A percentile compares a stretch with the other conserved stretches of the same genome.
Evolutionary conservation across 805 yeast species (phyloP).

Genomic region (Millerozyma acaciae): DNA sequence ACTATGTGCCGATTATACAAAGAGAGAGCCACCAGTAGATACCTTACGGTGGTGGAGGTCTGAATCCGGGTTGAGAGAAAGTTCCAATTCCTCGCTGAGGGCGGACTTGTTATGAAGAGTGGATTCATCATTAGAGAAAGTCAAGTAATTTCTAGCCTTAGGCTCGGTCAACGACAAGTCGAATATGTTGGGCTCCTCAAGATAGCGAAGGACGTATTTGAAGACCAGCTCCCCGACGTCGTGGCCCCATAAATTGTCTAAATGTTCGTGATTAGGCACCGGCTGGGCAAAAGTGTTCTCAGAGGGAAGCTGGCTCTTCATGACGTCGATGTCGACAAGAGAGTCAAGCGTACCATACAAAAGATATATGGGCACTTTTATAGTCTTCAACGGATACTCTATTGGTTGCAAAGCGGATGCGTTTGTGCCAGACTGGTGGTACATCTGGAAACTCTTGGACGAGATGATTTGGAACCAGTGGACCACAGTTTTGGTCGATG

Average conservation of each 20-base stretch:
- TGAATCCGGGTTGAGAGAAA: background rate
- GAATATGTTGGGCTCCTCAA: constrained; percentile 10
- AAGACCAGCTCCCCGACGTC: constrained; percentile 45
- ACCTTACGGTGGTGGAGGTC: constrained; percentile 10
- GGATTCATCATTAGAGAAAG: too few species aligned
- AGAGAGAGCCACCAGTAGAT: constrained; percentile 14
- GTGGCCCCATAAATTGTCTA: constrained; percentile 86
- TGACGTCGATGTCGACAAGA: constrained; percentile 77
- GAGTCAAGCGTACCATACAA: constrained; percentile 81
- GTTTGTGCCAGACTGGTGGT: constrained; percentile 49
- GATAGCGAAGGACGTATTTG: constrained; percentile 23
- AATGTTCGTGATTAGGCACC: constrained; percentile 74
- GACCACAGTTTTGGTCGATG: constrained; percentile 89
- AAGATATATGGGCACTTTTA: constrained; percentile 63
- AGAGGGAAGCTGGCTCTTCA: constrained; percentile 64
- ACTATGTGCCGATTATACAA: constrained; percentile 2
- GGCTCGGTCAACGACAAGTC: background rate
- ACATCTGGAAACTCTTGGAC: constrained; percentile 80
- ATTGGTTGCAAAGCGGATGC: constrained; percentile 30
- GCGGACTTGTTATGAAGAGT: too few species aligned
- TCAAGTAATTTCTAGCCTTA: too few species aligned
- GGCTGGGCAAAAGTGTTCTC: constrained; percentile 48
- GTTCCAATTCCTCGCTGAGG: too few species aligned
- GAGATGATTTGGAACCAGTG: constrained; percentile 93
- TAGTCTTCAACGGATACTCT: constrained; percentile 37